Evolutionary conservation across 2,329 filamentous ascomycete genomes (phyloP).

Genomic region (Didymella exigua): DNA sequence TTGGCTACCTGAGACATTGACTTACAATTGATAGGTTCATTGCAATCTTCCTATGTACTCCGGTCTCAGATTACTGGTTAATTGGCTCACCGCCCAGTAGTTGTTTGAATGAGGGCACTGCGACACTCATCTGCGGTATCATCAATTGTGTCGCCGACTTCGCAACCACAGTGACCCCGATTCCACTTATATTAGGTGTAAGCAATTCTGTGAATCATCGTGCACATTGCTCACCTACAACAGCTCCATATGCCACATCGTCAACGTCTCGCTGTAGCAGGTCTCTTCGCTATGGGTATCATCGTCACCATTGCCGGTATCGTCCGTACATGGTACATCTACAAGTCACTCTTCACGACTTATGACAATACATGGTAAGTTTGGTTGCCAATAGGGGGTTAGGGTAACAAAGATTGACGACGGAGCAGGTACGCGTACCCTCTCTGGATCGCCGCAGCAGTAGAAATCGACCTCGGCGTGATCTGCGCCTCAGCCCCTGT

Average conservation of each 20-base stretch:
- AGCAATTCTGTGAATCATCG: not conserved
- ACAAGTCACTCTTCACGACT: slow-evolving; percentile 47
- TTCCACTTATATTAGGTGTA: slow-evolving; percentile 51
- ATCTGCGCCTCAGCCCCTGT: slow-evolving; percentile 43
- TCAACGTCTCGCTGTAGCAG: slow-evolving; percentile 48
- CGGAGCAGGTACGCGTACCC: slow-evolving; percentile 43
- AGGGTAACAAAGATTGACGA: not conserved
- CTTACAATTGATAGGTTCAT: slow-evolving; percentile 16
- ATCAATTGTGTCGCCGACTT: slow-evolving; percentile 53
- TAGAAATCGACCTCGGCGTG: slow-evolving; percentile 56
- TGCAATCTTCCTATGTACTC: slow-evolving; percentile 51
- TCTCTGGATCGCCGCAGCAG: slow-evolving; percentile 54
- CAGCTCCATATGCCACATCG: slow-evolving; percentile 50
- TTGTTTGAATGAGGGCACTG: slow-evolving; percentile 51
- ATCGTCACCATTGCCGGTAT: slow-evolving; percentile 52
- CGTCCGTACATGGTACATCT: slow-evolving; percentile 54
- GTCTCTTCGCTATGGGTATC: slow-evolving; percentile 51
- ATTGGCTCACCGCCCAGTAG: slow-evolving; percentile 37
- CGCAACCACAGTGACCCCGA: slow-evolving; percentile 50
- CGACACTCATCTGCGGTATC: slow-evolving; percentile 49
- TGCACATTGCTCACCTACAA: not conserved
- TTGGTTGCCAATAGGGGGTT: too few relatives aligned
- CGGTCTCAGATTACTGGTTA: slow-evolving; percentile 52
- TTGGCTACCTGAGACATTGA: not conserved
- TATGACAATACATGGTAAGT: slow-evolving; percentile 53